Base-by-base conservation (phyloP, 1,139 yeast species). In the Sugiyamaella novakii region DNA sequence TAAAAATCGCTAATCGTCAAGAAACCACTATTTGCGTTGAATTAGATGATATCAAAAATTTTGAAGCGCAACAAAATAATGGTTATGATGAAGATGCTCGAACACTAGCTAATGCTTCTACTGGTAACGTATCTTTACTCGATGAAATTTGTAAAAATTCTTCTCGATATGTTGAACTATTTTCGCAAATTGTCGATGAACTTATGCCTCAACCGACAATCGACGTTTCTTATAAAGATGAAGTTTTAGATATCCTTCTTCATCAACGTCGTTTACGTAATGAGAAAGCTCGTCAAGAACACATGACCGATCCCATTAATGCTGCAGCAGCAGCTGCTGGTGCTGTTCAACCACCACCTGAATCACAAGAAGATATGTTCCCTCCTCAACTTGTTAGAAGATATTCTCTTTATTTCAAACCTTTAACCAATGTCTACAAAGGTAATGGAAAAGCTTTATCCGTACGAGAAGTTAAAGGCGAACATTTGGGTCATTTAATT, bases 361-460 rank as follows among this genome's bases (percentile, higher is more conserved):
- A 40, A 6, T 14, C 17, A 11, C 43, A 66, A 7, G 71, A 78
- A 54, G 62, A 58, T 17, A 67, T 83, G 62, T 94, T 94, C 64
- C 98, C 98, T 5, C 77, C 96, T 1, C 83, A 81, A 57, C 77
- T 94, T 52, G 86, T 92, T 14, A 81, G 99, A 65, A 80, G 98
- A 53, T 94, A 91, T 71, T 78, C 78, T 56, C 70, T 94, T 45
- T 94, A 92, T 70, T 87, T 94, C 73, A 84, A 81, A 69, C 98
- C 98, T 0, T 72, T 84, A 49, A 72, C 83, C 5, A 70, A 69
- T 45, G 64, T 71, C 15, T 61, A 68, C 43, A 70, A 70, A 45
- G 69, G 75, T 24, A 54, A 61, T 11, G 70, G 74, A 34, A 81
- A 81, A 63, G 80, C 94, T 2, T 71, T 88, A 55, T 86, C 96